A percentile compares a stretch with the other conserved stretches of the same genome.
These are phyloP conservation scores for Suillus clintonianus DNA, from an alignment of 768 basidiomycete species.

Conservation along the genomic window DNA sequence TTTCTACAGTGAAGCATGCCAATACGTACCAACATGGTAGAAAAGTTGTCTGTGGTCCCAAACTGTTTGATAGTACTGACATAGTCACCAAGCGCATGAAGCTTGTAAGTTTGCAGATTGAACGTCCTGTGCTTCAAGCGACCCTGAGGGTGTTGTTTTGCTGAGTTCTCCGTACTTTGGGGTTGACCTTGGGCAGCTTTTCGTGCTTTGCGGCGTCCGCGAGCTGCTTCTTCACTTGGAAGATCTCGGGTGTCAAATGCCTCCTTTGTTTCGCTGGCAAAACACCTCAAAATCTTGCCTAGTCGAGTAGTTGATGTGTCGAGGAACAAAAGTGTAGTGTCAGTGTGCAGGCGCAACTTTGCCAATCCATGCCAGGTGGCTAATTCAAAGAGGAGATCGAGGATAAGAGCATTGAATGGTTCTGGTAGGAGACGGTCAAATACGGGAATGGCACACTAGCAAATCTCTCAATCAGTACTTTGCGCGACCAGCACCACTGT, in stretches of 20 bases:
- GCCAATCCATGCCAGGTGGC: slow-evolving; percentile 20
- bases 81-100: slow-evolving; percentile 38
- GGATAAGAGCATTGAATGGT: slow-evolving; percentile 11
- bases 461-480: neutral
- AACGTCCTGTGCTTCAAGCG: neutral
- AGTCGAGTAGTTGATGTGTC: no score
- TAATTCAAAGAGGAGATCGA: slow-evolving; percentile 15
- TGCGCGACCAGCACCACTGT: no score
- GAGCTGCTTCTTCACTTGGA: no score
- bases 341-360: no score
- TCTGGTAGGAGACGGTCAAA: slow-evolving; percentile 17
- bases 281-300: no score
- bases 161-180: neutral
- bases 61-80: slow-evolving; percentile 20
- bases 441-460: slow-evolving; percentile 12
- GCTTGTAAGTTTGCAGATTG: slow-evolving; percentile 31
- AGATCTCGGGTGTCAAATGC: no score
- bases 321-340: no score
- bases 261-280: no score
- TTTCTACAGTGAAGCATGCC: neutral
- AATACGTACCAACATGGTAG: slow-evolving; percentile 19
- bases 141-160: no score
- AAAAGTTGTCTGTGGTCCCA: slow-evolving; percentile 40
- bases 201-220: no score
- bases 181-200: no score